These are phyloP conservation scores for Plasmopara viticola DNA, from an alignment of 352 stramenopile species.

Conservation along the genomic window DNA sequence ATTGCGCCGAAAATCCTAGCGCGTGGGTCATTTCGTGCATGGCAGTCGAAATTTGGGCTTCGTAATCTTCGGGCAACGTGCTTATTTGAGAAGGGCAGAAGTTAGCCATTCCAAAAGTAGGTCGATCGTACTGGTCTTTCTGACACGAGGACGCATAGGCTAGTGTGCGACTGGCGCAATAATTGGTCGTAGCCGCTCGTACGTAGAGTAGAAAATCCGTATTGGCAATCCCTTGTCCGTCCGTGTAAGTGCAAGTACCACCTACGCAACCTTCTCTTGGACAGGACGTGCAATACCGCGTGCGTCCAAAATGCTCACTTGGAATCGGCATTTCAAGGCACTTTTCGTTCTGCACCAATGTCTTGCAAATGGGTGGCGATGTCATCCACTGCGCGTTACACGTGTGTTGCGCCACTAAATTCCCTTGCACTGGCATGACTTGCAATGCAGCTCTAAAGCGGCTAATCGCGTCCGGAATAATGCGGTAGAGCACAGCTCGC, in stretches of 20 bases:
- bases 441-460: slow-evolving; percentile 45
- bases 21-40: slow-evolving; percentile 83
- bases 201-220: slow-evolving; percentile 75
- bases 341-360: slow-evolving; percentile 37
- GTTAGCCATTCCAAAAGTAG: slow-evolving; percentile 80
- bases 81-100: slow-evolving; percentile 73
- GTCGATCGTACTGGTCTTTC: slow-evolving; percentile 79
- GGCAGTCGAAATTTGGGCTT: slow-evolving; percentile 56
- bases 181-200: slow-evolving; percentile 37
- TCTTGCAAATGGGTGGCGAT: slow-evolving; percentile 49
- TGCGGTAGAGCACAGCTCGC: slow-evolving; percentile 37
- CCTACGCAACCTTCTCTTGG: slow-evolving; percentile 28
- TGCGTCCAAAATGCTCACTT: slow-evolving; percentile 48
- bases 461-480: slow-evolving; percentile 61
- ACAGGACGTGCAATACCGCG: slow-evolving; percentile 39
- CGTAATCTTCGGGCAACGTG: slow-evolving; percentile 43
- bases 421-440: slow-evolving; percentile 60
- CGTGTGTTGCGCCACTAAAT: slow-evolving; percentile 50
- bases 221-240: slow-evolving; percentile 30
- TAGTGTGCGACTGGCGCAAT: slow-evolving; percentile 47
- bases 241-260: slow-evolving; percentile 34
- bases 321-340: slow-evolving; percentile 78
- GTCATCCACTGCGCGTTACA: slow-evolving; percentile 56
- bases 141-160: slow-evolving; percentile 78
- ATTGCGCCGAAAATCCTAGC: slow-evolving; percentile 69